These are phyloP conservation scores for Scortechinia acanthostroma DNA, from an alignment of 2,329 filamentous ascomycete species.

Conservation along the genomic window DNA sequence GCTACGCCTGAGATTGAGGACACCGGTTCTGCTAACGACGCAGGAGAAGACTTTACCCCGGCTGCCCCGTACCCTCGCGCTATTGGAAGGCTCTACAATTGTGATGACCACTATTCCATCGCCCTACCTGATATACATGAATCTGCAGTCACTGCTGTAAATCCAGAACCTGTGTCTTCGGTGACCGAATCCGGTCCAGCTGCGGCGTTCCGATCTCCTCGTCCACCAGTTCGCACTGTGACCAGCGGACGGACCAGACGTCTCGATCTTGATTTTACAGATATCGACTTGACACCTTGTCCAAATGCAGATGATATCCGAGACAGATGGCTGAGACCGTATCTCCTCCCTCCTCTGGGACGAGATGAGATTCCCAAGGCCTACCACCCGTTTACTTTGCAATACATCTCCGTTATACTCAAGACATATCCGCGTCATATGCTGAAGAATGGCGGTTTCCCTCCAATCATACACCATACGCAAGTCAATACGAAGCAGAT, in stretches of 20 bases:
- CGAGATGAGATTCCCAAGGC: slow-evolving; percentile 10
- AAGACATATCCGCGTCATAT: slow-evolving; percentile 13
- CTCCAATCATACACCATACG: slow-evolving; percentile 14
- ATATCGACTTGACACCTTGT: slow-evolving; percentile 9
- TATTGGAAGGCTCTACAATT: too few species aligned
- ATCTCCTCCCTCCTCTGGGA: slow-evolving; percentile 7
- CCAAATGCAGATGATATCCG: slow-evolving; percentile 13
- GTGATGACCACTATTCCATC: too few species aligned
- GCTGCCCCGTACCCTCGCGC: too few species aligned
- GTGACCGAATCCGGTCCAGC: background rate
- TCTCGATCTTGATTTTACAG: slow-evolving; percentile 7
- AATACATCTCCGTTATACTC: slow-evolving; percentile 13
- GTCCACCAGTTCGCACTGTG: background rate
- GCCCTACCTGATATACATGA: too few species aligned
- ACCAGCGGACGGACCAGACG: slow-evolving; percentile 5
- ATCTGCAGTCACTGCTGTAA: background rate
- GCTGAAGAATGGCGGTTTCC: slow-evolving; percentile 7
- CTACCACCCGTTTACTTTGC: slow-evolving; percentile 11
- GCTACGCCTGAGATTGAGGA: background rate
- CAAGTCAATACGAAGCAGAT: slow-evolving; percentile 8
- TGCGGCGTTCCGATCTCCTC: background rate
- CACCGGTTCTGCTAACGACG: background rate
- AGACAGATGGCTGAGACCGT: slow-evolving; percentile 15
- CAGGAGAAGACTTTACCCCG: background rate
- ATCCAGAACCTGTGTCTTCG: too few species aligned